Evolutionary conservation across 2,329 filamentous ascomycete species (phyloP), one percentile per base, ranked within the genome.

Genomic region (Aspergillus candidus): DNA sequence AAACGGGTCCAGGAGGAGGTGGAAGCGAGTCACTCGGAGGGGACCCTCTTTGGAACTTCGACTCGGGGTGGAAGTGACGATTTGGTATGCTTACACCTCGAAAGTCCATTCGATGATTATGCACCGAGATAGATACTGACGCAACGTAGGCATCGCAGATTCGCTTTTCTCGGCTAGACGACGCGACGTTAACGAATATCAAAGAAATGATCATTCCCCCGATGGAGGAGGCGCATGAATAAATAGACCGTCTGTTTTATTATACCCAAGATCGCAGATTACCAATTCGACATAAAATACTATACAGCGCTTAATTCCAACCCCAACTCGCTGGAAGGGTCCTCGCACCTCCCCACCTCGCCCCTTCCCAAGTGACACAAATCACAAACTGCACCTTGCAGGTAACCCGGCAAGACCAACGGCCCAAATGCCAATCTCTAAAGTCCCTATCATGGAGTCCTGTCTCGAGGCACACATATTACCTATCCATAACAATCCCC

Each of bases 1-100:
- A 84, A 90, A 52, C 78, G 91, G 43, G 90, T 95, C 1, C 83
- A 80, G 65, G 86, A 84, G 63, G 85, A 85, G 13, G 79, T 96
- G 35, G 78, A 83, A 40, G 76, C 78, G 8, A 94, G 88, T 58
- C 69, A 88, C 39, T 86, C 87, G 1, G 91, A 97, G 54, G 72
- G 82, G 2, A 82, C 88, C 4, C 69, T 97, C 17, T 97, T 83
- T 68, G 88, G 88, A 5, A 76, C 75, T 46, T 71, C 73, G 4
- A 74, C 75, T 35, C 69, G 71, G 27, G 69, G 58, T 35, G 70
- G 69, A 12, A 67, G 77, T 8, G 85, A 89, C 62, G 88, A 94
- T 53, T 74, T 88, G 67, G 86, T 91, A 73, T 38, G 54, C 37
- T 18, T 8, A 11, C 8, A 14, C 33, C 2, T 14, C 12, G 4